A percentile compares a stretch with the other conserved stretches of the same genome.
Conservation (phyloP, 2,329 filamentous ascomycete genomes). For the Chalara sp. region DNA sequence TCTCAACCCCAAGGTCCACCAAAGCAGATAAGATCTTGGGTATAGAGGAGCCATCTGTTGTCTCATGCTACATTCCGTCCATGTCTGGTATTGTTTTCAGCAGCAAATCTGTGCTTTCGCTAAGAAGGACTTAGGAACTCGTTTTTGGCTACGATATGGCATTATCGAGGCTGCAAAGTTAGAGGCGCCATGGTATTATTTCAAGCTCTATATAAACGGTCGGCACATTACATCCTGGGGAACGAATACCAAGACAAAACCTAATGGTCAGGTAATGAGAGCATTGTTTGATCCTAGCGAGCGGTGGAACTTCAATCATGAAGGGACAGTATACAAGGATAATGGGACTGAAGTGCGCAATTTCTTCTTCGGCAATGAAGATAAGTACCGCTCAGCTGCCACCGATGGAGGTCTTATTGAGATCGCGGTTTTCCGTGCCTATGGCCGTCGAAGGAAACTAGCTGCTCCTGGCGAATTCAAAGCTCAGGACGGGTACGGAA, state of each 20-base stretch:
- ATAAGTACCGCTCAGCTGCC: conserved; percentile 29
- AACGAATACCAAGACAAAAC: conserved; percentile 31
- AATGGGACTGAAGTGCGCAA: conserved; percentile 41
- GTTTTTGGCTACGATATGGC: conserved; percentile 46
- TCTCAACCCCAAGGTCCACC: conserved; percentile 2
- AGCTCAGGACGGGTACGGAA: conserved; percentile 43
- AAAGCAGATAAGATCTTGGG: conserved; percentile 26
- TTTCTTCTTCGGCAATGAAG: conserved; percentile 39
- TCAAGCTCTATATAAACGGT: conserved; percentile 50
- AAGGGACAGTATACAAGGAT: conserved; percentile 26
- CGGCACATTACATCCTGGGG: conserved; percentile 47
- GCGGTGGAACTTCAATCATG: conserved; percentile 33
- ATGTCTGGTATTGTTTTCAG: conserved; percentile 32
- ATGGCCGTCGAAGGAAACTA: conserved; percentile 36
- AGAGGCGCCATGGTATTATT: conserved; percentile 38
- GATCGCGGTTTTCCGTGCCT: conserved; percentile 45
- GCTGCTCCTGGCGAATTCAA: conserved; percentile 38
- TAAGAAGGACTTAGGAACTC: conserved; percentile 33
- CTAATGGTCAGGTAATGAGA: conserved; percentile 35
- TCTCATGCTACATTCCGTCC: conserved; percentile 52
- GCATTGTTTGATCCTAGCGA: conserved; percentile 43
- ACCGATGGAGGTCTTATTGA: conserved; percentile 51
- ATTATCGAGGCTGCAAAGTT: conserved; percentile 27
- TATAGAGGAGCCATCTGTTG: conserved; percentile 26
- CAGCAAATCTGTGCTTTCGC: conserved; percentile 7